Evolutionary conservation across 73 alveolate genomes (phyloP).

Genomic region (Durusdinium trenchii): DNA sequence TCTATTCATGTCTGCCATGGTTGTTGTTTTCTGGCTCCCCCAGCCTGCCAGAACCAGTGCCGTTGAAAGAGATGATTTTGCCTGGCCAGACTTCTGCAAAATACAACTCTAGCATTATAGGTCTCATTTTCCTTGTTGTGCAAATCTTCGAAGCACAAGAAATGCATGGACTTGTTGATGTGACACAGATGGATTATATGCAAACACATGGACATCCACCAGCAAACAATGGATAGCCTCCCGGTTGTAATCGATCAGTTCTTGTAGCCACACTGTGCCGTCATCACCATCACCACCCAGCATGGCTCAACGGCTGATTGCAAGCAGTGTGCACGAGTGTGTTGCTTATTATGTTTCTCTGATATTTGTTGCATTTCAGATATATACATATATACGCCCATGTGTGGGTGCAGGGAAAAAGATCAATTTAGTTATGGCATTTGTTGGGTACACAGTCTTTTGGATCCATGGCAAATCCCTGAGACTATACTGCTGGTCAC

Average conservation of each 20-base stretch:
- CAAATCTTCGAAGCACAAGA: not conserved
- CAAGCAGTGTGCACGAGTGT: too few relatives aligned
- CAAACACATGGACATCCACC: not conserved
- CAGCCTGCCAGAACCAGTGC: not conserved
- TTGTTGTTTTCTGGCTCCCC: not conserved
- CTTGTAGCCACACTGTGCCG: not conserved
- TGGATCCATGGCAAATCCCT: too few relatives aligned
- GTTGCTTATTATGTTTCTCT: not conserved
- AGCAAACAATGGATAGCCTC: not conserved
- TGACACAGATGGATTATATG: not conserved
- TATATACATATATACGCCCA: too few relatives aligned
- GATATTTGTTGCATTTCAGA: not conserved
- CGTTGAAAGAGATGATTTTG: not conserved
- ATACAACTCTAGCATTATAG: not conserved
- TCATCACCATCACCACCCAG: not conserved
- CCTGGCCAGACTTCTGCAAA: not conserved
- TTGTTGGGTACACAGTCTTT: too few relatives aligned
- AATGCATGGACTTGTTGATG: not conserved
- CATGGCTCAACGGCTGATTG: not conserved
- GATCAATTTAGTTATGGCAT: too few relatives aligned
- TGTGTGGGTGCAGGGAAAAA: too few relatives aligned
- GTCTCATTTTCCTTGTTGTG: not conserved
- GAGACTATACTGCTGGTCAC: too few relatives aligned
- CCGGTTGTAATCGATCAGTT: not conserved
- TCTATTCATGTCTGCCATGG: not conserved